Conservation (phyloP, 257 asterid genomes). For the Forsythia suspensa region DNA sequence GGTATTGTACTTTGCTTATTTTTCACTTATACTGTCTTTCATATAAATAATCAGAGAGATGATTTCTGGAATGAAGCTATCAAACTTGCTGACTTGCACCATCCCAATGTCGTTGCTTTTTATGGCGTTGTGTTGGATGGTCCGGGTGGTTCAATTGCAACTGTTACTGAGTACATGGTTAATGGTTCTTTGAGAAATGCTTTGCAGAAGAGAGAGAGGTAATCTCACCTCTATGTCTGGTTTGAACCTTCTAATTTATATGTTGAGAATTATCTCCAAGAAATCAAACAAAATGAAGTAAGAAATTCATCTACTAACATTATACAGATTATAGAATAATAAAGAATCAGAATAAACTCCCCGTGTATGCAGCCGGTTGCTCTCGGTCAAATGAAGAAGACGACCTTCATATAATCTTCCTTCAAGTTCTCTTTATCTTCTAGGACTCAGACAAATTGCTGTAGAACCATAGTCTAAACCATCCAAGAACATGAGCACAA, state of each 20-base stretch:
- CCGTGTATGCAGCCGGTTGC: too few species aligned
- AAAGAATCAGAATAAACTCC: too few species aligned
- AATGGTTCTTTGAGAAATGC: conserved; percentile 94
- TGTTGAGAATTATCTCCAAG: too few species aligned
- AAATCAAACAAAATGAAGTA: too few species aligned
- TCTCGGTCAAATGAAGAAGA: too few species aligned
- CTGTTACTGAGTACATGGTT: conserved; percentile 98
- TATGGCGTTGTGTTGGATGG: conserved; percentile 98
- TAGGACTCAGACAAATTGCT: too few species aligned
- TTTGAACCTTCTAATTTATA: not conserved
- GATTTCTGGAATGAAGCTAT: conserved; percentile 99
- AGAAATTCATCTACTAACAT: too few species aligned
- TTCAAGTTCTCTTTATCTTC: too few species aligned
- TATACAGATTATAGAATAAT: too few species aligned
- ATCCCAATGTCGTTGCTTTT: conserved; percentile 98
- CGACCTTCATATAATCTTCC: too few species aligned
- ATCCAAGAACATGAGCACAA: too few species aligned
- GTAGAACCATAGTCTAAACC: too few species aligned
- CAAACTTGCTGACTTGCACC: conserved; percentile 97
- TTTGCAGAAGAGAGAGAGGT: conserved; percentile 92
- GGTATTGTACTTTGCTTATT: not conserved
- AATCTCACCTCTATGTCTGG: conserved; percentile 10
- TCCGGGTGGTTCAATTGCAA: conserved; percentile 92
- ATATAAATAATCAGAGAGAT: conserved; percentile 58
- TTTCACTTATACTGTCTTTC: conserved; percentile 14